These are phyloP conservation scores for Chaetomiaceae sp. DNA, from an alignment of 2,329 filamentous ascomycete species.

Conservation along the genomic window DNA sequence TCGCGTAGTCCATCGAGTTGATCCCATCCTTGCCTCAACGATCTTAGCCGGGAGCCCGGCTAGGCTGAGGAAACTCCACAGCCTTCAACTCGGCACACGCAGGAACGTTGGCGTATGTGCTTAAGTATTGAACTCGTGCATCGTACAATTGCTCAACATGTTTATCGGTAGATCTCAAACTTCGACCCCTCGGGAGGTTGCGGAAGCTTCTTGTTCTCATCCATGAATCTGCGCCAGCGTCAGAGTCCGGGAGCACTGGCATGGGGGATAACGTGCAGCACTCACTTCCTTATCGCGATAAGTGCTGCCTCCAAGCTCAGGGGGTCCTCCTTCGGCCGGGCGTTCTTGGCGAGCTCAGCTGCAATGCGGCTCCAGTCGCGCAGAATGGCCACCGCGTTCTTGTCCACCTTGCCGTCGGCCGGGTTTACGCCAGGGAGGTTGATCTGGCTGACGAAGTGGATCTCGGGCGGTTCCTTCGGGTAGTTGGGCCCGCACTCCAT, in stretches of 20 bases:
- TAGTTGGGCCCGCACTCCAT: constrained; percentile 91
- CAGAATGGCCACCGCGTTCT: constrained; percentile 74
- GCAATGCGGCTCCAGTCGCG: constrained; percentile 89
- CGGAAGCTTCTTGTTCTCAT: constrained; percentile 89
- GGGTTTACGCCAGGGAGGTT: constrained; percentile 92
- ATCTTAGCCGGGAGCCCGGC: no score
- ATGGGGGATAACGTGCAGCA: background rate
- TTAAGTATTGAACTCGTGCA: background rate
- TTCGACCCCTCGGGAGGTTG: constrained; percentile 82
- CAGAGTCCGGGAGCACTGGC: constrained; percentile 3
- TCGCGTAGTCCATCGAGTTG: no score
- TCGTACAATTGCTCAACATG: constrained; percentile 3
- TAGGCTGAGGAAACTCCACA: no score
- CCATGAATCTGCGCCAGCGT: constrained; percentile 71
- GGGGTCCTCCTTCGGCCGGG: constrained; percentile 29
- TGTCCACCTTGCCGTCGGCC: constrained; percentile 76
- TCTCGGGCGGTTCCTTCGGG: constrained; percentile 79
- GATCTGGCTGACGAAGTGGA: constrained; percentile 90
- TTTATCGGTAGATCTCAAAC: constrained; percentile 29
- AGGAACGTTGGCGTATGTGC: no score
- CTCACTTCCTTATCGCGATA: constrained; percentile 31
- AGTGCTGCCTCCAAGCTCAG: constrained; percentile 32
- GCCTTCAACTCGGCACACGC: no score
- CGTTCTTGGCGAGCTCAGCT: constrained; percentile 58
- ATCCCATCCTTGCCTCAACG: no score